These are phyloP conservation scores for Juglanconis juglandina DNA, from an alignment of 2,329 filamentous ascomycete species.

Conservation along the genomic window DNA sequence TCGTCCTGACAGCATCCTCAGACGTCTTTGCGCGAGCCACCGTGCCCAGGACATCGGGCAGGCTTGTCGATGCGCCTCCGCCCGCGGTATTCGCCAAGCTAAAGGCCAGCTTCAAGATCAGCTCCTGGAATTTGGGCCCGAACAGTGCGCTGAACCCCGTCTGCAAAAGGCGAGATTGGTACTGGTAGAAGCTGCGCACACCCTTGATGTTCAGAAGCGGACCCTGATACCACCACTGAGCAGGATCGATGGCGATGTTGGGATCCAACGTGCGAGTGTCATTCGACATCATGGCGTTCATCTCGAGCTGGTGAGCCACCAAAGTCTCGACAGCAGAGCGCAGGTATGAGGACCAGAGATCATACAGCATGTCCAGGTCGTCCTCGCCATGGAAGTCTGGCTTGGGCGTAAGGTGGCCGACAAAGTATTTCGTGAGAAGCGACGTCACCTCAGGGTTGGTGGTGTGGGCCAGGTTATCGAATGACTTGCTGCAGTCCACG, in stretches of 20 bases:
- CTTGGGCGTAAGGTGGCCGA: slow-evolving; percentile 48
- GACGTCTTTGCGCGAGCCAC: slow-evolving; percentile 42
- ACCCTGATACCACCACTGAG: slow-evolving; percentile 44
- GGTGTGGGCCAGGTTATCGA: slow-evolving; percentile 52
- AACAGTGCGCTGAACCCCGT: slow-evolving; percentile 49
- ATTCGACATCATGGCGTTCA: slow-evolving; percentile 29
- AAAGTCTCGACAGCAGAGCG: slow-evolving; percentile 47
- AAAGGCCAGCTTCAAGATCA: slow-evolving; percentile 52
- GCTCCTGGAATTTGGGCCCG: slow-evolving; percentile 48
- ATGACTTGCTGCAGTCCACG: slow-evolving; percentile 50
- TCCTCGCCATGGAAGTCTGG: slow-evolving; percentile 42
- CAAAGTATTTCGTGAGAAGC: slow-evolving; percentile 52
- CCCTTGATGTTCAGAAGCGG: slow-evolving; percentile 46
- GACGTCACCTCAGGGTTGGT: slow-evolving; percentile 53
- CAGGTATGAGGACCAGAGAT: slow-evolving; percentile 49
- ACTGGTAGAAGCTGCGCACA: slow-evolving; percentile 49
- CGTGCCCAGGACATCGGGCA: slow-evolving; percentile 44
- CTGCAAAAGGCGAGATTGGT: slow-evolving; percentile 49
- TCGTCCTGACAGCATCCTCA: slow-evolving; percentile 41
- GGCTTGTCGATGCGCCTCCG: slow-evolving; percentile 29
- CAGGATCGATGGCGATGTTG: slow-evolving; percentile 39
- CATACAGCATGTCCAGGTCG: slow-evolving; percentile 44
- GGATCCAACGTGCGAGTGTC: slow-evolving; percentile 31
- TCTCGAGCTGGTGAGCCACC: slow-evolving; percentile 51
- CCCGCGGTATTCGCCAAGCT: slow-evolving; percentile 40